phyloP scores from a whole-genome alignment of 2,329 filamentous ascomycete genomes.

The Fonsecaea nubica region DNA sequence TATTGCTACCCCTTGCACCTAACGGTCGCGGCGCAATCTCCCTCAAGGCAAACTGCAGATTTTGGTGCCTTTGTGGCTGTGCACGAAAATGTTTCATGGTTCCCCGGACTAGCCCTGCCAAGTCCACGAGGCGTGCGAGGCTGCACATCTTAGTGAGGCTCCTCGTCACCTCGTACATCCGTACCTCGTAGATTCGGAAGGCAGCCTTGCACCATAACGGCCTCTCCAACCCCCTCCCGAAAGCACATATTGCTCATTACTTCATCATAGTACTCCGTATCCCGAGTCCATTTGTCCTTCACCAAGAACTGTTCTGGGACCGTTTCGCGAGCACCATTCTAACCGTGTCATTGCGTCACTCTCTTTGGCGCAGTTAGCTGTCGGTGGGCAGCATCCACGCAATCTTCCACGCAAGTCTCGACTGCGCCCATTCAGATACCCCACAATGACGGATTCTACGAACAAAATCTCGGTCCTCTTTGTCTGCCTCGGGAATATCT shows the following conservation, averaged over 20 bases:
- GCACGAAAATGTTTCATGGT: slow-evolving; percentile 13
- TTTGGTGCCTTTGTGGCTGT: slow-evolving; percentile 19
- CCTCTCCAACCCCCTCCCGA: not conserved
- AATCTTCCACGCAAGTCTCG: slow-evolving; percentile 22
- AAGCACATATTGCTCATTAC: not conserved
- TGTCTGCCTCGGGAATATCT: slow-evolving; percentile 97
- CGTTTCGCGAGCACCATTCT: not conserved
- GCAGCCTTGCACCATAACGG: not conserved
- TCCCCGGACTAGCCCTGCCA: slow-evolving; percentile 10
- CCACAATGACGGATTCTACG: slow-evolving; percentile 31
- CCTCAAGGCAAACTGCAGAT: slow-evolving; percentile 1
- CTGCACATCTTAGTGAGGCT: not conserved
- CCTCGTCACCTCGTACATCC: no score
- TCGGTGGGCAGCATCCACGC: not conserved
- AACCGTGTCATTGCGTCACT: not conserved
- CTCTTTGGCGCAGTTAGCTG: not conserved
- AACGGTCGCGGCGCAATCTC: slow-evolving; percentile 11
- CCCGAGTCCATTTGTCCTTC: no score
- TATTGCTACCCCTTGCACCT: not conserved
- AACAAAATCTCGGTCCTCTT: slow-evolving; percentile 76
- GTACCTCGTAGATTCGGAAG: not conserved
- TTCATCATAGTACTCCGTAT: not conserved
- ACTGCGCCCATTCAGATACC: slow-evolving; percentile 24
- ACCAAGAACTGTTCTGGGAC: not conserved
- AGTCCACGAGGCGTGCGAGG: slow-evolving; percentile 11